These are phyloP conservation scores for Dispira simplex DNA, from an alignment of 192 early-diverging fungal species.

Conservation along the genomic window DNA sequence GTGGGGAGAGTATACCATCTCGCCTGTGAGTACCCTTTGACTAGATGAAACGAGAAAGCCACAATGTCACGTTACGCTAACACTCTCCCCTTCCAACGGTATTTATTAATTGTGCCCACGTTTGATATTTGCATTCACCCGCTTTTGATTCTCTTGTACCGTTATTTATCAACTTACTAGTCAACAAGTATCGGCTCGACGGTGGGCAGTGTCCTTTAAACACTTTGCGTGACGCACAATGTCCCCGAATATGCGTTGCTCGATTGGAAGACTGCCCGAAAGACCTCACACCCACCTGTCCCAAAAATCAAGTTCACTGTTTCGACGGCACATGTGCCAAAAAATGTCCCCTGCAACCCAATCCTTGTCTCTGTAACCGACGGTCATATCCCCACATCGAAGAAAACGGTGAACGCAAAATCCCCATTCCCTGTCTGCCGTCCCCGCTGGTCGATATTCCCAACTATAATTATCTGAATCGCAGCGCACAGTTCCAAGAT, in stretches of 20 bases:
- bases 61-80: no score
- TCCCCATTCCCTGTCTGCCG: background rate
- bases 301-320: background rate
- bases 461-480: background rate
- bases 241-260: background rate
- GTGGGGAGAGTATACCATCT: no score
- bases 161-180: background rate
- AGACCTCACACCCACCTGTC: background rate
- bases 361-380: background rate
- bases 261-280: background rate
- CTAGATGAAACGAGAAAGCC: no score
- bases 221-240: background rate
- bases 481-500: background rate
- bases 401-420: background rate
- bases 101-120: no score
- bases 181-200: background rate
- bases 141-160: no score
- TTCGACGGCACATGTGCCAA: slow-evolving; percentile 3
- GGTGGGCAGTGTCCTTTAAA: background rate
- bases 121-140: no score
- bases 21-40: no score
- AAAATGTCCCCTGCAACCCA: background rate
- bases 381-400: background rate
- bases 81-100: no score
- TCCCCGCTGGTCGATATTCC: background rate